These are phyloP conservation scores for Zygosaccharomyces kombuchaensis DNA, from an alignment of 805 yeast species.

Conservation along the genomic window DNA sequence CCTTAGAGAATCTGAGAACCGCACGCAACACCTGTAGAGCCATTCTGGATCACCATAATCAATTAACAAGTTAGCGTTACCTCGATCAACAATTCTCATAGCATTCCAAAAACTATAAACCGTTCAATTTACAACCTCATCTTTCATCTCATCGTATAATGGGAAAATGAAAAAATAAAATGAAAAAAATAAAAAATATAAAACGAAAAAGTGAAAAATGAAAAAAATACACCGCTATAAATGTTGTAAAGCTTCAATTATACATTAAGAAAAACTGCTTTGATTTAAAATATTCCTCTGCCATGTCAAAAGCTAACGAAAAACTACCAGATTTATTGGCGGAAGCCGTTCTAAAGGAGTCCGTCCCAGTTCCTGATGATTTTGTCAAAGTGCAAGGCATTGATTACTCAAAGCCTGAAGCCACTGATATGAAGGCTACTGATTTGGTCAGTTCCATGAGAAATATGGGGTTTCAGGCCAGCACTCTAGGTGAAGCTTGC, in stretches of 20 bases:
- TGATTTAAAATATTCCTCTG: not conserved
- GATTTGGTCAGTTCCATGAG: constrained; percentile 80
- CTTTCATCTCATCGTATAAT: constrained; percentile 1
- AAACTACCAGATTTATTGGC: constrained; percentile 68
- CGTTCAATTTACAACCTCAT: not conserved
- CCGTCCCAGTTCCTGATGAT: constrained; percentile 79
- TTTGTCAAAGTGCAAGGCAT: constrained; percentile 80
- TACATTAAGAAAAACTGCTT: not conserved
- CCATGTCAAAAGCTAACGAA: constrained; percentile 38
- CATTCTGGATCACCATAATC: constrained; percentile 13
- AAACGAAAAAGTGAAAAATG: not conserved
- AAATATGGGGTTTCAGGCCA: constrained; percentile 96
- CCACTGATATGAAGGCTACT: constrained; percentile 72
- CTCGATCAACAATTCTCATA: constrained; percentile 23
- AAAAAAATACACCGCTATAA: not conserved
- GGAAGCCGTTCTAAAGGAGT: constrained; percentile 85
- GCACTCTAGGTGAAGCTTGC: constrained; percentile 80
- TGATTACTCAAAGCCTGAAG: constrained; percentile 76
- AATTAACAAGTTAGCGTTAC: constrained; percentile 29
- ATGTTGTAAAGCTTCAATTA: not conserved
- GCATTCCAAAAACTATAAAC: not conserved
- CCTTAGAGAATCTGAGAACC: constrained; percentile 15
- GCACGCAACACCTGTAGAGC: constrained; percentile 27
- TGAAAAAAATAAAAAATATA: not conserved
- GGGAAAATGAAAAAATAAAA: not conserved